Base-by-base conservation (phyloP, 371 early-diverging fungal species). In the Haplosporangium sp. region DNA sequence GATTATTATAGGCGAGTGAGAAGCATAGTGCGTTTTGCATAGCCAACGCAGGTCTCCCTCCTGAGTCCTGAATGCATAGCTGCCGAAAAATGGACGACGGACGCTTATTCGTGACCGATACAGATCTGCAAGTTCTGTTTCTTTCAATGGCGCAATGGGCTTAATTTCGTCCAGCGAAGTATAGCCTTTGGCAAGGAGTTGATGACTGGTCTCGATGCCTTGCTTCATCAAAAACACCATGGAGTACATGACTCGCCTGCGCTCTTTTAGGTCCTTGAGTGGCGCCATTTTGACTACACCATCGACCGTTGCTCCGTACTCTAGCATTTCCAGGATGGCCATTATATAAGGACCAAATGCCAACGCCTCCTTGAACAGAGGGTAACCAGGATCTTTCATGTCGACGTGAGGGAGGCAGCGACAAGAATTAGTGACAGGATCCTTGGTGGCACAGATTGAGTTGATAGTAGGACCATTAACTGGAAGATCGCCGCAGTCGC, bases 311-410 rank as follows among this genome's bases (percentile, higher is more conserved):
- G 55, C 56, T 15, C 76, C 76, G 39, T 71, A 76, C 55, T 65
- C 57, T 6, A 76, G 65, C 69, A 77, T 77, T 67, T 77, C 77
- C 39, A 77, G 60, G 15, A 77, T 57, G 17, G 77, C 73, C 77
- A 77, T 69, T 58, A 77, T 65, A 56, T 77, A 65, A 0, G 63
- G 44, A 4, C 69, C 77, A 15, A 65, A 63, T 38, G 47, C 61
- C 10, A n/a, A 17, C 0, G 52, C 66, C 9, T 76, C 71, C 47
- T 76, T 71, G 20, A 57, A 60, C 17, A 69, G 44, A 8, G 52
- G 48, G 47, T 61, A 38, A 3, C 58, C 62, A 0, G 19, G 35
- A 42, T 34, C 63, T 1, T 55, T n/a, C 39, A 53, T 20, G 19
- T 63, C 56, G 37, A 69, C 45, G 15, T 74, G 69, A 5, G 69